Conservation (phyloP, 495 filamentous ascomycete genomes). For the Terfezia boudieri region DNA sequence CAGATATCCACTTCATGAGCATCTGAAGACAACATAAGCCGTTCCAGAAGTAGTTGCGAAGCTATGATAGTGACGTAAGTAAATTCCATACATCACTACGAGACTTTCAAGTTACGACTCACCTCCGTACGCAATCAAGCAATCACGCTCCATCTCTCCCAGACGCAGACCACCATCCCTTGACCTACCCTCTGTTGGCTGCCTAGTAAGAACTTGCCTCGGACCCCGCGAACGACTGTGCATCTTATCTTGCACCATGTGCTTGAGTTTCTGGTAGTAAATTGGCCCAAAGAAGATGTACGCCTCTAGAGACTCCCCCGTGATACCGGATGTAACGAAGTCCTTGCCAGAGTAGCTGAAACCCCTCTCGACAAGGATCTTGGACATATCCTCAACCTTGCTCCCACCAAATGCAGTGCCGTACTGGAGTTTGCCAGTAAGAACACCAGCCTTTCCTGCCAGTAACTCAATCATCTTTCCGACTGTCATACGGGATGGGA, state of each 20-base stretch:
- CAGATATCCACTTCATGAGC: constrained; percentile 81
- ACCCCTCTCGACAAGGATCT: constrained; percentile 60
- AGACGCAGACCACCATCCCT: constrained; percentile 79
- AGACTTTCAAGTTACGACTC: background rate
- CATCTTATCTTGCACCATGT: constrained; percentile 99
- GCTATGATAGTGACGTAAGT: constrained; percentile 20
- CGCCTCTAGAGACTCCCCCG: constrained; percentile 73
- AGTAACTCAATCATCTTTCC: constrained; percentile 94
- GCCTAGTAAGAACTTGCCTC: constrained; percentile 61
- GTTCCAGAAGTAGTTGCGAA: constrained; percentile 74
- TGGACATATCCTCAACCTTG: constrained; percentile 75
- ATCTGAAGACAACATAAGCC: constrained; percentile 84
- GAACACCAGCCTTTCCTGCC: constrained; percentile 76
- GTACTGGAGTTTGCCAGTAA: constrained; percentile 61
- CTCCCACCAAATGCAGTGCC: constrained; percentile 90
- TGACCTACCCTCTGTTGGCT: constrained; percentile 89
- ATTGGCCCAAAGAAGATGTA: constrained; percentile 98
- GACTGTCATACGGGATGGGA: constrained; percentile 98
- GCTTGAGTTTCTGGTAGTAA: constrained; percentile 99
- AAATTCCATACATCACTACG: background rate
- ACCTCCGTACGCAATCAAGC: constrained; percentile 76
- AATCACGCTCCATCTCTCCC: constrained; percentile 98
- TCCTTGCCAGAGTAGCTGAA: constrained; percentile 95
- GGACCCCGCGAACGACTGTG: constrained; percentile 82
- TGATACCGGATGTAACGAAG: constrained; percentile 85